Evolutionary conservation across 257 asterid species (phyloP).

Genomic region (Sherardia arvensis): DNA sequence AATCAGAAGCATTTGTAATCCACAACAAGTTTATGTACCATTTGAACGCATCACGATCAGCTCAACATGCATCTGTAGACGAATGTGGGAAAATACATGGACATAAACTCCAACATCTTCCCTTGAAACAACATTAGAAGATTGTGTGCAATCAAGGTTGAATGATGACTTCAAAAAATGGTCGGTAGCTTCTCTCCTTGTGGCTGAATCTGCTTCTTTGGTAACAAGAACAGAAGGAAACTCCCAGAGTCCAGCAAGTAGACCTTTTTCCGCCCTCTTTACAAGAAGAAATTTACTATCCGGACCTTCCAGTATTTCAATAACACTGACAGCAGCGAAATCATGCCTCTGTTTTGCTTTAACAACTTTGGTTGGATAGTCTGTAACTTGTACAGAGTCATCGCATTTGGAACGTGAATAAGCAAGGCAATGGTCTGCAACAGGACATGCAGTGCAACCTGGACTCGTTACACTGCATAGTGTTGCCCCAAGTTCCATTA

Average conservation of each 20-base stretch:
- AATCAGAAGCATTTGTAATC: slow-evolving; percentile 3
- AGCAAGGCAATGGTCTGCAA: slow-evolving; percentile 67
- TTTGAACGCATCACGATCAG: slow-evolving; percentile 45
- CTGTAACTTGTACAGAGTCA: slow-evolving; percentile 64
- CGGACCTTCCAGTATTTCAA: slow-evolving; percentile 53
- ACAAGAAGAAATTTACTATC: slow-evolving; percentile 58
- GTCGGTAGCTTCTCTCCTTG: slow-evolving; percentile 56
- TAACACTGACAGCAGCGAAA: slow-evolving; percentile 88
- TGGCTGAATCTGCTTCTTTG: slow-evolving; percentile 50
- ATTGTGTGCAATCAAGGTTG: slow-evolving; percentile 37
- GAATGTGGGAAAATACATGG: slow-evolving; percentile 78
- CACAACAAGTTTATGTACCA: slow-evolving; percentile 27
- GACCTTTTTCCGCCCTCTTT: slow-evolving; percentile 79
- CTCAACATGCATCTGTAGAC: slow-evolving; percentile 87
- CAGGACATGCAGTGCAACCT: slow-evolving; percentile 68
- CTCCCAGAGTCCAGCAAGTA: slow-evolving; percentile 99
- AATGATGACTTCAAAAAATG: slow-evolving; percentile 54
- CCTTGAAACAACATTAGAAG: slow-evolving; percentile 52
- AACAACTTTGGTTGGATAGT: slow-evolving; percentile 72
- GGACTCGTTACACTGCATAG: slow-evolving; percentile 51
- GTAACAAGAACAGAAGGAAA: slow-evolving; percentile 78
- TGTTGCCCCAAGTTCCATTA: slow-evolving; percentile 99
- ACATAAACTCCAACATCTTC: slow-evolving; percentile 81
- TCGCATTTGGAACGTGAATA: slow-evolving; percentile 39
- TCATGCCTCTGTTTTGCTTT: slow-evolving; percentile 74